Conservation (phyloP, 495 filamentous ascomycete species). For the Aspergillus baeticus region DNA sequence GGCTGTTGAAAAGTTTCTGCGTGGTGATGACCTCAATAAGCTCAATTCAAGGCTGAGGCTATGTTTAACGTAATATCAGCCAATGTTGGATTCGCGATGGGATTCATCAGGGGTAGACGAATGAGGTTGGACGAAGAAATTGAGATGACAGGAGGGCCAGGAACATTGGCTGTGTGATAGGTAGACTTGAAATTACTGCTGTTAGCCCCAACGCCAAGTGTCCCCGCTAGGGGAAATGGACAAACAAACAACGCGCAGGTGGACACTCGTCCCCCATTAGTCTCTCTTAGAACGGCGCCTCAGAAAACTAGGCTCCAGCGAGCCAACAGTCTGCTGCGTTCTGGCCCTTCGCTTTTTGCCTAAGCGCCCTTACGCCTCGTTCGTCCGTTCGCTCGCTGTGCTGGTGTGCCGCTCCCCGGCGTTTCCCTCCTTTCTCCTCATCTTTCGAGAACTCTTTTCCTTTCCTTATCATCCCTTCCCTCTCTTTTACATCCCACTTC, state of each 20-base stretch:
- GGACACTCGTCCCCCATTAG: constrained; percentile 7
- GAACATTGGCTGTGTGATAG: constrained; percentile 12
- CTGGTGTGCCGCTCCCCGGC: constrained; percentile 17
- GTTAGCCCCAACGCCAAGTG: constrained; percentile 13
- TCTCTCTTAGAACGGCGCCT: constrained; percentile 4
- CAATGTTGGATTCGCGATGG: background rate
- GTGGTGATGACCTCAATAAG: background rate
- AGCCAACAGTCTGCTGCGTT: constrained; percentile 15
- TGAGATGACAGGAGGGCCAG: constrained; percentile 12
- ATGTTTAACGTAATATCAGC: background rate
- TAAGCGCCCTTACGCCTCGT: constrained; percentile 26
- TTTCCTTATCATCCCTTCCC: no score
- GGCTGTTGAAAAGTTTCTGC: background rate
- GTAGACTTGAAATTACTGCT: constrained; percentile 14
- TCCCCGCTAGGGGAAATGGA: constrained; percentile 1
- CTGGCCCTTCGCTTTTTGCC: constrained; percentile 17
- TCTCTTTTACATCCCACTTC: constrained; percentile 6
- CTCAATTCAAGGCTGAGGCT: no score
- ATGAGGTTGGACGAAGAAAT: constrained; percentile 13
- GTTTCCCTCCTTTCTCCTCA: constrained; percentile 24
- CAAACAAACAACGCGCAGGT: constrained; percentile 17
- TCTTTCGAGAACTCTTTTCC: no score
- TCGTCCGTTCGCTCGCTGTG: constrained; percentile 6
- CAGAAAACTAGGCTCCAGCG: background rate
- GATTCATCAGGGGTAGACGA: constrained; percentile 12